Evolutionary conservation across 1,284 basidiomycete species (phyloP).

Genomic region (Rhodotorula sp.): DNA sequence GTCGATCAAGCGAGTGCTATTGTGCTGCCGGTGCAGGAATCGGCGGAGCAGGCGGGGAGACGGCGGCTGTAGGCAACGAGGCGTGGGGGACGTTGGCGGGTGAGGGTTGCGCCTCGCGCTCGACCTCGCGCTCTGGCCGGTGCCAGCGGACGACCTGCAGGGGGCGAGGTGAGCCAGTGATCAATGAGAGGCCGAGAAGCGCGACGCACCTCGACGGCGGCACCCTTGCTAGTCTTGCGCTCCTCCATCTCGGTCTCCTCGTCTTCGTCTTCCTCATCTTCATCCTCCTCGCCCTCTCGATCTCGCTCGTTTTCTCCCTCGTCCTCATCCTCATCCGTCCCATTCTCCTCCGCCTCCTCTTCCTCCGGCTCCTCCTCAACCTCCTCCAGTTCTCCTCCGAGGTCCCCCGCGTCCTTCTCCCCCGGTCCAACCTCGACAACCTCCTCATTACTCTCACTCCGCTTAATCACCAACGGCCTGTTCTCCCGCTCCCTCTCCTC

Average conservation of each 20-base stretch:
- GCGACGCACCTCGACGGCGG: conserved; percentile 21
- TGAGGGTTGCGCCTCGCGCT: conserved; percentile 3
- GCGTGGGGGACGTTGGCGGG: neutral
- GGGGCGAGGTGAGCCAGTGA: neutral
- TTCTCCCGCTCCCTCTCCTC: neutral
- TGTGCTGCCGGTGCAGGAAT: too few relatives aligned
- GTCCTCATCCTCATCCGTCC: neutral
- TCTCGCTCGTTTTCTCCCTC: conserved; percentile 16
- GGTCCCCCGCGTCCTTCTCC: conserved; percentile 8
- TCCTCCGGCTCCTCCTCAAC: conserved; percentile 3
- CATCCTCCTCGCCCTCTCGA: conserved; percentile 8
- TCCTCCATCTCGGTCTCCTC: neutral
- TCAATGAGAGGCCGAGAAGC: neutral
- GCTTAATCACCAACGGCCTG: neutral
- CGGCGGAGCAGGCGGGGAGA: neutral
- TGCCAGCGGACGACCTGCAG: conserved; percentile 37
- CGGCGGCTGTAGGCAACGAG: neutral
- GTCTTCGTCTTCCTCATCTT: conserved; percentile 24
- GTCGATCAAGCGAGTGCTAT: too few relatives aligned
- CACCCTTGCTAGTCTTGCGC: conserved; percentile 23
- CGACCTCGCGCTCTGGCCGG: conserved; percentile 26
- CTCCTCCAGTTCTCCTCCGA: conserved; percentile 26
- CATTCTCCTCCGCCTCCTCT: neutral
- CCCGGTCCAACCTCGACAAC: conserved; percentile 17
- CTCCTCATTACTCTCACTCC: conserved; percentile 6